These are phyloP conservation scores for Bombardia bombarda DNA, from an alignment of 495 filamentous ascomycete genomes.

Conservation along the genomic window DNA sequence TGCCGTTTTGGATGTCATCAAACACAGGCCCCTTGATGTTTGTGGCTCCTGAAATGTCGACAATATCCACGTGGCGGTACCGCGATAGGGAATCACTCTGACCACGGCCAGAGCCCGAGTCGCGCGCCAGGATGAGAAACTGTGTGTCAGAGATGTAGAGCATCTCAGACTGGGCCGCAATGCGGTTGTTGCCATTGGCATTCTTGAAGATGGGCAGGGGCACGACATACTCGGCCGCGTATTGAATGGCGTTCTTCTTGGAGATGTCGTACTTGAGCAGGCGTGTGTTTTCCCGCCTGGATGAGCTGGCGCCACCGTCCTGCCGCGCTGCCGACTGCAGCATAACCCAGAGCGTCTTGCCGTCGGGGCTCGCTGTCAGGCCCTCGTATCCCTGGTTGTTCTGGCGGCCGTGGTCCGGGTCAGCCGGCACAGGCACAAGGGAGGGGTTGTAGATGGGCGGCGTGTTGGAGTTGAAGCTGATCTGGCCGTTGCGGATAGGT, in stretches of 20 bases:
- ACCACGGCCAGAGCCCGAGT: conserved; percentile 55
- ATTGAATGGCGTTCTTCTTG: conserved; percentile 21
- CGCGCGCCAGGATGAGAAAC: conserved; percentile 65
- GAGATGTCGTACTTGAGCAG: conserved; percentile 49
- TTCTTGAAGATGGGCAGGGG: conserved; percentile 51
- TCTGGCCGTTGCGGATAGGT: conserved; percentile 48
- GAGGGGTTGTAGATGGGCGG: conserved; percentile 52
- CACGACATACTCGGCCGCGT: conserved; percentile 61
- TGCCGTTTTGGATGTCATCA: conserved; percentile 32
- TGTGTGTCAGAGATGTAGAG: conserved; percentile 54
- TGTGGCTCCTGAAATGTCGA: conserved; percentile 58
- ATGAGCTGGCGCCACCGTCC: conserved; percentile 39
- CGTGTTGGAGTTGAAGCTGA: conserved; percentile 31
- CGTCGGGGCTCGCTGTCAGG: conserved; percentile 55
- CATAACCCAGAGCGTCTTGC: conserved; percentile 58
- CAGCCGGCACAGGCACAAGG: conserved; percentile 28
- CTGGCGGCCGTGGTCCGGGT: conserved; percentile 56
- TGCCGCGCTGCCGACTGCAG: conserved; percentile 61
- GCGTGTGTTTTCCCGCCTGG: conserved; percentile 45
- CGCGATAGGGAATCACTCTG: conserved; percentile 41
- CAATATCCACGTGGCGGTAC: conserved; percentile 69
- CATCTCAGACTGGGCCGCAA: conserved; percentile 68
- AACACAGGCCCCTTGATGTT: conserved; percentile 52
- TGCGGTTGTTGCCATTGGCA: conserved; percentile 30
- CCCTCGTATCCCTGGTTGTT: conserved; percentile 76